Base-by-base conservation (phyloP, 1,284 basidiomycete species). In the Coniophora puteana region DNA sequence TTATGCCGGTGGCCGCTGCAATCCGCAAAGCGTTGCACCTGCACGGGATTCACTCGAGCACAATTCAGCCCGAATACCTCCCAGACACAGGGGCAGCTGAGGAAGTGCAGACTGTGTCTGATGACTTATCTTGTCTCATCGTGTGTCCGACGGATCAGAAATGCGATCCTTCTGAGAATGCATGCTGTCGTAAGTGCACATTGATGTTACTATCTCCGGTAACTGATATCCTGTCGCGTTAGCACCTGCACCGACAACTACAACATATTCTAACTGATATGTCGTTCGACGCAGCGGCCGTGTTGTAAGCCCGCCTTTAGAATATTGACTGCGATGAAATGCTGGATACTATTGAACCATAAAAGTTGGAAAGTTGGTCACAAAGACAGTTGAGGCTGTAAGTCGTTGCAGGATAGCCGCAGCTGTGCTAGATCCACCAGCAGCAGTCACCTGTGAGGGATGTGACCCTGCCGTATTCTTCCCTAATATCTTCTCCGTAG, bases 311-410 rank as follows among this genome's bases (percentile, higher is more conserved):
- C n/a, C n/a, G n/a, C n/a, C n/a, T n/a, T n/a, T n/a, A n/a, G n/a
- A n/a, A n/a, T n/a, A n/a, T n/a, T n/a, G n/a, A n/a, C n/a, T n/a
- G n/a, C n/a, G n/a, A n/a, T n/a, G n/a, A n/a, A n/a, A n/a, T n/a
- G n/a, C n/a, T n/a, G n/a, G n/a, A n/a, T n/a, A n/a, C n/a, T n/a
- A 53, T 54, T 57, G 64, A 66, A 49, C 66, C 51, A 76, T 74
- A 57, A 87, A 86, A 33, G 74, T 72, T 5, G 85, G 83, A 59
- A 89, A 89, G 53, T 80, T 87, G 21, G 80, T 68, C 12, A 79
- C 74, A 54, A 89, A 86, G 1, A 78, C 67, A 43, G 74, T 73
- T 12, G 76, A 77, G n/a, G 78, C 69, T 20, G 72, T 66, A 30
- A 89, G 57, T 29, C 77, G 67, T 51, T 85, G 78, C 30, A 76